Conservation (phyloP, 75 land plant species). For the Isoetes taiwanensis region DNA sequence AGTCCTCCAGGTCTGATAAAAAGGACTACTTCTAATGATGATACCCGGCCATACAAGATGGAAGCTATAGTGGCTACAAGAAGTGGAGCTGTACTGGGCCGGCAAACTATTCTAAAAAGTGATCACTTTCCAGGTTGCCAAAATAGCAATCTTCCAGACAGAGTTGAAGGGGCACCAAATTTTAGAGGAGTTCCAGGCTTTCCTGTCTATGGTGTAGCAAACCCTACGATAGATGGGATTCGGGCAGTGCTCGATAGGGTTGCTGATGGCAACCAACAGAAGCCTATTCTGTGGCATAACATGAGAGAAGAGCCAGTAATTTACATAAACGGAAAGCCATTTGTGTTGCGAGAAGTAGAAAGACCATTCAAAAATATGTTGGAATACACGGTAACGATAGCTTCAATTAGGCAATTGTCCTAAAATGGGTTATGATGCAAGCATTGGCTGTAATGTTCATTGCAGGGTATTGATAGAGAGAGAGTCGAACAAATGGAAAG, state of each 20-base stretch:
- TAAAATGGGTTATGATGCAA: no score
- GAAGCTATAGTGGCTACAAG: constrained; percentile 68
- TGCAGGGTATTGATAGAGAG: constrained; percentile 83
- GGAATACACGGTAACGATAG: constrained; percentile 67
- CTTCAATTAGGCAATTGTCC: neutral
- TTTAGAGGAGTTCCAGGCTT: constrained; percentile 80
- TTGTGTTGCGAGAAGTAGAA: constrained; percentile 94
- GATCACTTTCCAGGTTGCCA: constrained; percentile 98
- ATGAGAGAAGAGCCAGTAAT: constrained; percentile 98
- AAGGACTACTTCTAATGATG: constrained; percentile 31
- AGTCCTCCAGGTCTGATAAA: constrained; percentile 38
- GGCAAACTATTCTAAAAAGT: constrained; percentile 85
- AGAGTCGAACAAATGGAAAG: constrained; percentile 94
- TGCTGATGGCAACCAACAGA: constrained; percentile 42
- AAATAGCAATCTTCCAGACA: constrained; percentile 50
- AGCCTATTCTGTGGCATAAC: constrained; percentile 88
- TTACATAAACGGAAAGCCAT: constrained; percentile 93
- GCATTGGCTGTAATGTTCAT: no score
- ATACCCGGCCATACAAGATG: constrained; percentile 65
- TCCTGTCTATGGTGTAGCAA: constrained; percentile 96
- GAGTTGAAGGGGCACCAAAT: constrained; percentile 95
- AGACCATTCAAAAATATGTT: constrained; percentile 92
- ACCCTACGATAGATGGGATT: constrained; percentile 91
- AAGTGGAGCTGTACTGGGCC: constrained; percentile 85
- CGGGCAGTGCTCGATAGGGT: constrained; percentile 62